Evolutionary conservation across 345 rosid genomes (phyloP).

Genomic region (Eucalyptus pauciflora): DNA sequence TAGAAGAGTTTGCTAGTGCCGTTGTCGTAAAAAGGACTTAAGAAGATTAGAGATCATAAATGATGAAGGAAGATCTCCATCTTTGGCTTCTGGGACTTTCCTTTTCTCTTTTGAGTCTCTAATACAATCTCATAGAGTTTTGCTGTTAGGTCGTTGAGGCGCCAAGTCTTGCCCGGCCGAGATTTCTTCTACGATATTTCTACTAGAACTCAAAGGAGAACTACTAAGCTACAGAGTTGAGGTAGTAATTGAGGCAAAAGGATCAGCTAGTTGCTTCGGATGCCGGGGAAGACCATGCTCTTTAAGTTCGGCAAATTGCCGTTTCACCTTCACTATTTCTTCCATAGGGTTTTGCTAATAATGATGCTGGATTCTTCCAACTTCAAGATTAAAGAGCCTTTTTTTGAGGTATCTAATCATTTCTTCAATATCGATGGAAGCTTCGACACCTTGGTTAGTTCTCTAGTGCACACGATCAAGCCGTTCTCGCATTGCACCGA

Average conservation of each 20-base stretch:
- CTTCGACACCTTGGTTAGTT: background rate
- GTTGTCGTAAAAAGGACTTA: fast-evolving
- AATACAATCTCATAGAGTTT: background rate
- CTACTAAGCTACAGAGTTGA: background rate
- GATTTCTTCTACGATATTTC: background rate
- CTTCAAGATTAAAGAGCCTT: background rate
- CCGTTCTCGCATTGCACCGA: background rate
- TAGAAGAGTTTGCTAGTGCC: background rate
- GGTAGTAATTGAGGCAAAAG: background rate
- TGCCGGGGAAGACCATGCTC: background rate
- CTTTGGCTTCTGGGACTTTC: background rate
- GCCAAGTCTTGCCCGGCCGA: background rate
- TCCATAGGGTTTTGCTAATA: background rate
- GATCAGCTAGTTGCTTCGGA: background rate
- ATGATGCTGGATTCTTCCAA: background rate
- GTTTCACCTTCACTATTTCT: background rate
- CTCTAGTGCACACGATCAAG: background rate
- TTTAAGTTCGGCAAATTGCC: background rate
- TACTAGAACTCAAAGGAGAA: background rate
- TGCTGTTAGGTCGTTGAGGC: background rate
- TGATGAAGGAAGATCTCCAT: background rate
- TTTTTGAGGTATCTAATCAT: background rate
- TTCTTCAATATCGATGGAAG: background rate
- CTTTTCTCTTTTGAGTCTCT: background rate
- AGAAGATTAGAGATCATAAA: background rate